phyloP scores from a whole-genome alignment of 1,284 basidiomycete genomes.

The Heterobasidion parviporum region DNA sequence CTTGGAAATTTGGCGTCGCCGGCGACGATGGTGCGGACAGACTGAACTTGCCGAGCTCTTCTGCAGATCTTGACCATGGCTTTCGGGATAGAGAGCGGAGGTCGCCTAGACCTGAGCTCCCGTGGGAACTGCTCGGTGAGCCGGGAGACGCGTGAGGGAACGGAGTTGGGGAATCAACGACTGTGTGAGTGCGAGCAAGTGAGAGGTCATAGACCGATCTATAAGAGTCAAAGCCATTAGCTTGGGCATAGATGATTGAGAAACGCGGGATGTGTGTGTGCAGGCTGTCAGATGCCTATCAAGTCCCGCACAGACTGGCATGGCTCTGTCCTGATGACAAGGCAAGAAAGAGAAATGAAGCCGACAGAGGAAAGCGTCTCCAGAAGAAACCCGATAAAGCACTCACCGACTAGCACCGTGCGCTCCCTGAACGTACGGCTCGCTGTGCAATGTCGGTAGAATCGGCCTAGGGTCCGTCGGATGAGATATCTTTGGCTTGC shows the following conservation, averaged over 20 bases:
- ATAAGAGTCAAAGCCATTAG: conserved; percentile 11
- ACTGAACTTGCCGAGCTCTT: conserved; percentile 57
- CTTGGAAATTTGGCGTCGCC: conserved; percentile 44
- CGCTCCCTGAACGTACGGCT: conserved; percentile 16
- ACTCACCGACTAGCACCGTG: conserved; percentile 43
- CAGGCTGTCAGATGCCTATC: too few species aligned
- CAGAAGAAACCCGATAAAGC: not conserved
- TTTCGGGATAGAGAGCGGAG: conserved; percentile 59
- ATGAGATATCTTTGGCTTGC: conserved; percentile 73
- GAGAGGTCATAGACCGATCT: conserved; percentile 67
- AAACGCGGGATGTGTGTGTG: not conserved
- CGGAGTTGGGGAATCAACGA: conserved; percentile 34
- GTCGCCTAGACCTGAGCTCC: conserved; percentile 44
- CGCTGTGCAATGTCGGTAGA: conserved; percentile 25
- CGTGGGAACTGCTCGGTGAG: conserved; percentile 11
- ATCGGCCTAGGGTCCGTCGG: conserved; percentile 75
- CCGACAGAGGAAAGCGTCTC: not conserved
- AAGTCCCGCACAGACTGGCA: too few species aligned
- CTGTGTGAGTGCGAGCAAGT: conserved; percentile 35
- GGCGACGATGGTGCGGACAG: conserved; percentile 29
- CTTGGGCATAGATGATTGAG: not conserved
- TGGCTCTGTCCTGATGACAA: too few species aligned
- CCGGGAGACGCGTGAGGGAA: conserved; percentile 30
- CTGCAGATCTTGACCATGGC: conserved; percentile 71
- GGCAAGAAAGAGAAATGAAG: not conserved